A percentile compares a stretch with the other conserved stretches of the same genome.
phyloP scores from a whole-genome alignment of 495 filamentous ascomycete species.

The Aspergillus affinis region DNA sequence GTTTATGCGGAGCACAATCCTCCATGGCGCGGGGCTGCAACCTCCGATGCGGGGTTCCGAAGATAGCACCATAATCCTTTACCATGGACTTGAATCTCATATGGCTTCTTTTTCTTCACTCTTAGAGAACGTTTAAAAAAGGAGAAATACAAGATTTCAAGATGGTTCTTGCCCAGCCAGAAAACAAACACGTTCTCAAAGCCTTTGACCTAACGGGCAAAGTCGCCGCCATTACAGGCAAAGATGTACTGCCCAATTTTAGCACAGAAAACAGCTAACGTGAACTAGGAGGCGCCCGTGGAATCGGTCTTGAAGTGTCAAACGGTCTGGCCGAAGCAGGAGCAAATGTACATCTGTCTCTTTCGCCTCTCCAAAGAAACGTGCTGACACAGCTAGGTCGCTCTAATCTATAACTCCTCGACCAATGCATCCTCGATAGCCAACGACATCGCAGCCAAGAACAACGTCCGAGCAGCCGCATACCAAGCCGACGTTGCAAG shows the following conservation, averaged over 20 bases:
- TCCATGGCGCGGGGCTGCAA: not conserved
- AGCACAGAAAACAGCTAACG: not conserved
- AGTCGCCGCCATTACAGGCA: conserved; percentile 37
- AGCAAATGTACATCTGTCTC: conserved; percentile 51
- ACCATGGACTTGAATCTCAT: not conserved
- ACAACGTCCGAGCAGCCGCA: conserved; percentile 62
- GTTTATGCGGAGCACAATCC: not conserved
- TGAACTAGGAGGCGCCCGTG: conserved; percentile 62
- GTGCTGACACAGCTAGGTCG: conserved; percentile 44
- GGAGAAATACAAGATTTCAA: conserved; percentile 9
- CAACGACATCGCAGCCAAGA: conserved; percentile 67
- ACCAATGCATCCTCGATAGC: conserved; percentile 64
- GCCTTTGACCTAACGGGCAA: conserved; percentile 38
- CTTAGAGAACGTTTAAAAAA: not conserved
- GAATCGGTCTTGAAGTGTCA: conserved; percentile 76
- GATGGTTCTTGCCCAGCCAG: conserved; percentile 41
- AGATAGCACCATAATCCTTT: not conserved
- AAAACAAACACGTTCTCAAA: conserved; percentile 37
- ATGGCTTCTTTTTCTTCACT: not conserved
- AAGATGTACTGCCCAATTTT: not conserved
- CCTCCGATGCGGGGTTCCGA: conserved; percentile 1
- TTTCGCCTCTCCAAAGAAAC: not conserved
- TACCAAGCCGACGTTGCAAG: conserved; percentile 67
- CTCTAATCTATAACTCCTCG: conserved; percentile 56
- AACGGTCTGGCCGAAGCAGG: conserved; percentile 74